These are phyloP conservation scores for Silene noctiflora DNA, from an alignment of 179 eudicot genomes.

Conservation along the genomic window DNA sequence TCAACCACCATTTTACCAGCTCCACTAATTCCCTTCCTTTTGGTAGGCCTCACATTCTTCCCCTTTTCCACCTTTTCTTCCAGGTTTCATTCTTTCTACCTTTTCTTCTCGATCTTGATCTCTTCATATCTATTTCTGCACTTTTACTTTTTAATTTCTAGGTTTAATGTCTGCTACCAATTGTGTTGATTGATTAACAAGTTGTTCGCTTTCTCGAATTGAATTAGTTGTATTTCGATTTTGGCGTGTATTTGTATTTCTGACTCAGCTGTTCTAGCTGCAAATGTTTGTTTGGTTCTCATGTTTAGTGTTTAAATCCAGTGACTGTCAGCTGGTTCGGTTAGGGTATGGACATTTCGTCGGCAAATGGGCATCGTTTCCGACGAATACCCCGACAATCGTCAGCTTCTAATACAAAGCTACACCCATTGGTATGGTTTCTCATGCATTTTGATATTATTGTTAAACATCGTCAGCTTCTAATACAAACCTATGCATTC, in stretches of 20 bases:
- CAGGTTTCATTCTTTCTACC: not conserved
- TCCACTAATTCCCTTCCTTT: not conserved
- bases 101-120: not conserved
- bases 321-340: not conserved
- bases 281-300: not conserved
- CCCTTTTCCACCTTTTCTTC: too few relatives aligned
- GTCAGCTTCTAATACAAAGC: constrained; percentile 51
- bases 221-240: too few relatives aligned
- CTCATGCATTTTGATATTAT: constrained; percentile 25
- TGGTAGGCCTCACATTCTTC: not conserved
- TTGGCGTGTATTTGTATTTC: too few relatives aligned
- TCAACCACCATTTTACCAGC: not conserved
- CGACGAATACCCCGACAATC: constrained; percentile 66
- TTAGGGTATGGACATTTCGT: constrained; percentile 54
- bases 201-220: too few relatives aligned
- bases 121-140: not conserved
- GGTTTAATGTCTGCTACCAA: too few relatives aligned
- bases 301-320: not conserved
- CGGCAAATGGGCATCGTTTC: constrained; percentile 68
- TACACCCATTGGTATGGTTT: constrained; percentile 57
- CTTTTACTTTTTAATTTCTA: too few relatives aligned
- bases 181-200: too few relatives aligned
- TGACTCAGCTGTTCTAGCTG: too few relatives aligned
- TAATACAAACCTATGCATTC: too few relatives aligned
- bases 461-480: too few relatives aligned